Conservation (phyloP, 768 basidiomycete genomes). For the Dacryopinax primogenitus region DNA sequence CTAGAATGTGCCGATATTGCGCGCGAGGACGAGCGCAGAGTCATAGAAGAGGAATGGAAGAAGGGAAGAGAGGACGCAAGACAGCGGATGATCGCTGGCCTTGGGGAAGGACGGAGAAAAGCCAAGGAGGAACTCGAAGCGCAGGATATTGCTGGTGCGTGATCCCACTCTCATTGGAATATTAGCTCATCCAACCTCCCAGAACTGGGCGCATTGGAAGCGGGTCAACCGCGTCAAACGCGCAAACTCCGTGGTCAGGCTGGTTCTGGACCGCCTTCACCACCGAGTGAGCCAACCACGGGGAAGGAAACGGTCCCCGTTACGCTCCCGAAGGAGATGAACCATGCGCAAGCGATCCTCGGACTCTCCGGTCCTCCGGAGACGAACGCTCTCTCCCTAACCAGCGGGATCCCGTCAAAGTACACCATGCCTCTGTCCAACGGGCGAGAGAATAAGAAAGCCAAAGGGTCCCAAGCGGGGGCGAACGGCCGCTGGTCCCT, state of each 20-base stretch:
- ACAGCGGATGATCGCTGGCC: constrained; percentile 67
- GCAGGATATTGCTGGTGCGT: constrained; percentile 63
- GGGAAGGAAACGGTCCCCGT: constrained; percentile 20
- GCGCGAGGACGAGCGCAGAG: constrained; percentile 63
- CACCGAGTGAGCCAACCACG: constrained; percentile 46
- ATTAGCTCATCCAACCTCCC: constrained; percentile 11
- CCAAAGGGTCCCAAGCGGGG: constrained; percentile 43
- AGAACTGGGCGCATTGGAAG: background rate
- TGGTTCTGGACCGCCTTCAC: constrained; percentile 57
- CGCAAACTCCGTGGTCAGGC: constrained; percentile 74
- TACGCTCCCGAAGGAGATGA: background rate
- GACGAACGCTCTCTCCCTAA: constrained; percentile 65
- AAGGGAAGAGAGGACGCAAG: constrained; percentile 61
- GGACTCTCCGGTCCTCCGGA: constrained; percentile 38
- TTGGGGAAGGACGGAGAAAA: constrained; percentile 64
- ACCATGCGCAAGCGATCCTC: constrained; percentile 29
- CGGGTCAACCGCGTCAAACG: constrained; percentile 29
- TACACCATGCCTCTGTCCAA: constrained; percentile 60
- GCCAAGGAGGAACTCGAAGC: constrained; percentile 83
- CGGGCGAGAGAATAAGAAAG: constrained; percentile 40
- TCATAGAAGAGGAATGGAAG: constrained; percentile 73
- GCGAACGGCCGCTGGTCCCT: constrained; percentile 43
- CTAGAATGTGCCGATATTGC: constrained; percentile 53
- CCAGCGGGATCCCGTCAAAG: constrained; percentile 75
- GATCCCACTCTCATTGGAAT: constrained; percentile 16